phyloP scores from a whole-genome alignment of 2,329 filamentous ascomycete species.

The Apiospora saccharicola region DNA sequence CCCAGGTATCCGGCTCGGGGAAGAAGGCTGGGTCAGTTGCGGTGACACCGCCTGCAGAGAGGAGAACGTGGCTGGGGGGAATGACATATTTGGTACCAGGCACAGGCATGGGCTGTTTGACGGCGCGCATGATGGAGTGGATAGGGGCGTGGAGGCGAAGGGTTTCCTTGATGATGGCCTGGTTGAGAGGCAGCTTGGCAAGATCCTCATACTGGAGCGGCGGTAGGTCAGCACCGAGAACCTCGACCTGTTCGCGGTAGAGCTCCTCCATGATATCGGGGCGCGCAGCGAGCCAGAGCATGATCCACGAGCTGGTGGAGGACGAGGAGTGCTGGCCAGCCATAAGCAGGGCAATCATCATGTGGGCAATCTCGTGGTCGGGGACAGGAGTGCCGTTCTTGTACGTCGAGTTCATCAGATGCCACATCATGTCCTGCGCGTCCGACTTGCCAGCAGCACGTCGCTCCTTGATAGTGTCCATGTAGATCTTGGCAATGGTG shows the following conservation, averaged over 20 bases:
- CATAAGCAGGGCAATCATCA: conserved; percentile 95
- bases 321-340: conserved; percentile 90
- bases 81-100: conserved; percentile 85
- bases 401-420: conserved; percentile 85
- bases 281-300: conserved; percentile 79
- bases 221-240: conserved; percentile 77
- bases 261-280: conserved; percentile 83
- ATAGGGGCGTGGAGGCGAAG: conserved; percentile 91
- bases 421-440: conserved; percentile 84
- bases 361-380: conserved; percentile 85
- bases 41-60: conserved; percentile 85
- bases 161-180: conserved; percentile 89
- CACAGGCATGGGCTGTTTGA: conserved; percentile 86
- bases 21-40: conserved; percentile 78
- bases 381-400: conserved; percentile 83
- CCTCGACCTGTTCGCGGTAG: conserved; percentile 79
- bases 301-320: conserved; percentile 84
- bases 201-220: conserved; percentile 80
- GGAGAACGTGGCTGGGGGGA: conserved; percentile 79
- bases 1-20: conserved; percentile 82
- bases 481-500: conserved; percentile 83
- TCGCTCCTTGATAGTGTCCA: conserved; percentile 80
- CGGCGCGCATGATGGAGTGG: conserved; percentile 92
- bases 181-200: conserved; percentile 79
- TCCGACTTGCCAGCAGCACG: conserved; percentile 60